Percentiles rank a stretch among this genome's conserved stretches.
Conservation (phyloP, 805 yeast species). For the Metschnikowia dekortorum region DNA sequence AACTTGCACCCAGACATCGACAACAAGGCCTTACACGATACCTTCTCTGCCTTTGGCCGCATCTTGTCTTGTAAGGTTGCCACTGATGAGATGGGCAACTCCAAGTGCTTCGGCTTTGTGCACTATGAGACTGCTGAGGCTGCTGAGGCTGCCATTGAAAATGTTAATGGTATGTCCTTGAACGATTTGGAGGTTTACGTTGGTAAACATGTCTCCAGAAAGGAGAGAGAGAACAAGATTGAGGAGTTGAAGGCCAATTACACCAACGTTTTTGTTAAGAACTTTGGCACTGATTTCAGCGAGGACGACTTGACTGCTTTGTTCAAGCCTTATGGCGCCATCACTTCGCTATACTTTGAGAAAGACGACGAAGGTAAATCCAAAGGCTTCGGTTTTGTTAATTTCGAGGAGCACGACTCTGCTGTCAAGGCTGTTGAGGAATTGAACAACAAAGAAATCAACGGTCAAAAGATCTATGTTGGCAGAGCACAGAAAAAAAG, state of each 20-base stretch:
- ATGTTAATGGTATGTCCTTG: constrained; percentile 96
- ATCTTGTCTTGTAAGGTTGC: constrained; percentile 97
- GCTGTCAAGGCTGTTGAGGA: constrained; percentile 91
- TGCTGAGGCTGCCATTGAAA: constrained; percentile 92
- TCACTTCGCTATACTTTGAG: constrained; percentile 81
- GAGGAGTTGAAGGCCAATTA: constrained; percentile 87
- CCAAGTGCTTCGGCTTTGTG: constrained; percentile 96
- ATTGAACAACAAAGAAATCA: constrained; percentile 80
- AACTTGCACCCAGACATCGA: constrained; percentile 97
- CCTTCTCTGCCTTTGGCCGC: constrained; percentile 94
- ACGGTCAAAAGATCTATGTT: constrained; percentile 84
- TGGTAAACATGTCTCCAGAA: constrained; percentile 87
- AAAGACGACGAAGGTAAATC: constrained; percentile 83
- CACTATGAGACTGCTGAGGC: constrained; percentile 92
- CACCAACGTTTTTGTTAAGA: constrained; percentile 95
- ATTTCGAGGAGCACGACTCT: constrained; percentile 80
- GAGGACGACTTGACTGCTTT: constrained; percentile 68
- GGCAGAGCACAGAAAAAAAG: constrained; percentile 99
- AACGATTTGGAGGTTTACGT: constrained; percentile 95
- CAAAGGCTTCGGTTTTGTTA: constrained; percentile 94
- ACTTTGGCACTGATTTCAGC: constrained; percentile 67
- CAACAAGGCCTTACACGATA: constrained; percentile 97
- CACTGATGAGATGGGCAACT: constrained; percentile 83
- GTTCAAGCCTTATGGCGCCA: constrained; percentile 69
- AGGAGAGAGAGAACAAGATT: constrained; percentile 90